Evolutionary conservation across 2,329 filamentous ascomycete species (phyloP).

Genomic region (Dactylellina drechsleri): DNA sequence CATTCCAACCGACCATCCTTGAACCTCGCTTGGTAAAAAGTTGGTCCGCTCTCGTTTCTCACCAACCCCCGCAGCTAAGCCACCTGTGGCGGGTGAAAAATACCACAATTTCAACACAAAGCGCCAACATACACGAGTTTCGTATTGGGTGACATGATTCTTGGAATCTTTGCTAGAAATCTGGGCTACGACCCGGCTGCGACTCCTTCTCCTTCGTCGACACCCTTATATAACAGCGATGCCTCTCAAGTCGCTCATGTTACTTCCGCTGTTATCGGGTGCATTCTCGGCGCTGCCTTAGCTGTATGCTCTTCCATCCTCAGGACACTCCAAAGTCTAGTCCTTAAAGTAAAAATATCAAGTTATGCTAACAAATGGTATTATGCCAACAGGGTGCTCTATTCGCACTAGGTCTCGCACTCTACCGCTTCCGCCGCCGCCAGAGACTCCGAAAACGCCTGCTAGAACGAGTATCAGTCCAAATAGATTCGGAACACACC

Average conservation of each 20-base stretch:
- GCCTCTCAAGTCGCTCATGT: constrained; percentile 49
- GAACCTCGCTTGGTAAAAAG: constrained; percentile 44
- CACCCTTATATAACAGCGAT: constrained; percentile 10
- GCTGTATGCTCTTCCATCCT: constrained; percentile 29
- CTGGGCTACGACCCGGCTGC: constrained; percentile 26
- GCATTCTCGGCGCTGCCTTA: constrained; percentile 45
- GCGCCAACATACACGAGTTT: not conserved
- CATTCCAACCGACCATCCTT: constrained; percentile 26
- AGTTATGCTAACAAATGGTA: not conserved
- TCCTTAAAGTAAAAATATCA: not conserved
- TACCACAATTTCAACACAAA: not conserved
- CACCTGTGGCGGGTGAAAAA: constrained; percentile 23
- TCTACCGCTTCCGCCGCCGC: constrained; percentile 51
- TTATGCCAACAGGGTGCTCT: constrained; percentile 26
- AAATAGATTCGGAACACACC: constrained; percentile 35
- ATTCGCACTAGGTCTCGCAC: constrained; percentile 45
- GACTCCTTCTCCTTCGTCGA: constrained; percentile 13
- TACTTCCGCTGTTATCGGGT: constrained; percentile 51
- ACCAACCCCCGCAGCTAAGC: constrained; percentile 34
- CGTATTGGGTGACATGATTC: constrained; percentile 20
- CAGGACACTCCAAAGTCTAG: not conserved
- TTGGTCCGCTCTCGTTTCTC: constrained; percentile 13
- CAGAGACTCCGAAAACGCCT: constrained; percentile 44
- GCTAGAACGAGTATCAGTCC: constrained; percentile 29
- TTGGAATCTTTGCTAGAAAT: constrained; percentile 19